These are phyloP conservation scores for Aspergillus cavernicola DNA, from an alignment of 495 filamentous ascomycete genomes.

Conservation along the genomic window DNA sequence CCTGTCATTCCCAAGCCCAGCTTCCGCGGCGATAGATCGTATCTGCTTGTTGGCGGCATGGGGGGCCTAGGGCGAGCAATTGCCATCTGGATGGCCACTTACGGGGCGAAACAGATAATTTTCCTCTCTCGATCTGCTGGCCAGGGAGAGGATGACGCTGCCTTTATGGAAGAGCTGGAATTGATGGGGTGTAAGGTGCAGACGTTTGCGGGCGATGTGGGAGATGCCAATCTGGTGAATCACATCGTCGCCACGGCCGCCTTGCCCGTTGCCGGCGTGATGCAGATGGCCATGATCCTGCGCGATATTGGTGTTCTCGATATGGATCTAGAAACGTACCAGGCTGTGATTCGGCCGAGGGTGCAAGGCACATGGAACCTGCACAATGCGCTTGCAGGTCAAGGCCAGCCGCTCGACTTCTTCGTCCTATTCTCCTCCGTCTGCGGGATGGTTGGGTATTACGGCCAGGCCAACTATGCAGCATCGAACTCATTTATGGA, in stretches of 20 bases:
- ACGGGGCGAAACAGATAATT: constrained; percentile 53
- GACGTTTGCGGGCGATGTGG: constrained; percentile 15
- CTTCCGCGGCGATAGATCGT: constrained; percentile 22
- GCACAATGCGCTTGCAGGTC: too few relatives aligned
- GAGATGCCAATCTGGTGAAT: constrained; percentile 6
- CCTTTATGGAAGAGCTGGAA: constrained; percentile 35
- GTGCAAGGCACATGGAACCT: too few relatives aligned
- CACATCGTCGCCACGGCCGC: not conserved
- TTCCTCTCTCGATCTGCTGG: constrained; percentile 32
- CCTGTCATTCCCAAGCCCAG: not conserved
- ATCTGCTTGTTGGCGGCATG: constrained; percentile 45
- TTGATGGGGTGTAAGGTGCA: constrained; percentile 16
- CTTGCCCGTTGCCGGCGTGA: constrained; percentile 22
- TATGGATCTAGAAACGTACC: not conserved
- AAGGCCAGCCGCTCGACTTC: too few relatives aligned
- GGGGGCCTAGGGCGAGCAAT: constrained; percentile 58
- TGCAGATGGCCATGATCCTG: constrained; percentile 37
- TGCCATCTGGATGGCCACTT: constrained; percentile 52
- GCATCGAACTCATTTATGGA: too few relatives aligned
- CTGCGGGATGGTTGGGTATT: too few relatives aligned
- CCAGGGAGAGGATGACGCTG: constrained; percentile 5
- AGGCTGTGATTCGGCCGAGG: not conserved
- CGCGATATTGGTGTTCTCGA: not conserved
- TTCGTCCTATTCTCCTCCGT: too few relatives aligned
- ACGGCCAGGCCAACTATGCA: too few relatives aligned